Conservation (phyloP, 306 rosid genomes). For the Pyrus communis region DNA sequence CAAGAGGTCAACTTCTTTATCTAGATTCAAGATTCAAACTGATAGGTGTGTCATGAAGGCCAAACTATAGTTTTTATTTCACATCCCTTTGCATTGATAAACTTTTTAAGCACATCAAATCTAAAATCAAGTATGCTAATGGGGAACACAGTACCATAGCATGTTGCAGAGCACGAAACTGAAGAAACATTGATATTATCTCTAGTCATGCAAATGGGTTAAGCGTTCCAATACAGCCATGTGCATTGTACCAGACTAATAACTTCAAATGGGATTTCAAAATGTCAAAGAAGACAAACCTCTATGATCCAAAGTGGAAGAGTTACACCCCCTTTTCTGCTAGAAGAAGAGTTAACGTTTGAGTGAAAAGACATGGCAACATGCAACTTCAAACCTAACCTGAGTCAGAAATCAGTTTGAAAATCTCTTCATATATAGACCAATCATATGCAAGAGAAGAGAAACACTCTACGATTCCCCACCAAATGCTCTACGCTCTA, state of each 20-base stretch:
- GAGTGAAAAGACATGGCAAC: too few species aligned
- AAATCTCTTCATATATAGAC: too few species aligned
- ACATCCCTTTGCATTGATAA: not conserved
- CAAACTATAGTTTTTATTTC: not conserved
- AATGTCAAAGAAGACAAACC: conserved; percentile 14
- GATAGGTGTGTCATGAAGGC: not conserved
- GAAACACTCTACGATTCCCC: too few species aligned
- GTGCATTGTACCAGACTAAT: not conserved
- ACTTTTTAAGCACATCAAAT: not conserved
- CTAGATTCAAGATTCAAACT: not conserved
- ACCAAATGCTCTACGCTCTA: too few species aligned
- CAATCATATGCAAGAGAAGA: too few species aligned
- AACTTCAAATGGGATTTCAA: not conserved
- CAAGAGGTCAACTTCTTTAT: too few species aligned
- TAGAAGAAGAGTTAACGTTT: not conserved
- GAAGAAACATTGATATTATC: not conserved
- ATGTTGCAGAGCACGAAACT: not conserved
- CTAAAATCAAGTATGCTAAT: not conserved
- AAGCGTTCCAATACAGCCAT: too few species aligned
- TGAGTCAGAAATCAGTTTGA: too few species aligned
- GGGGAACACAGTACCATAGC: not conserved
- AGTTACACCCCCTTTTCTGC: too few species aligned
- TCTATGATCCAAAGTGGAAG: conserved; percentile 21
- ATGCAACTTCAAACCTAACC: too few species aligned
- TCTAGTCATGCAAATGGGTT: too few species aligned